Base-by-base conservation (phyloP, 2,329 filamentous ascomycete species). In the Blastomyces parvus region DNA sequence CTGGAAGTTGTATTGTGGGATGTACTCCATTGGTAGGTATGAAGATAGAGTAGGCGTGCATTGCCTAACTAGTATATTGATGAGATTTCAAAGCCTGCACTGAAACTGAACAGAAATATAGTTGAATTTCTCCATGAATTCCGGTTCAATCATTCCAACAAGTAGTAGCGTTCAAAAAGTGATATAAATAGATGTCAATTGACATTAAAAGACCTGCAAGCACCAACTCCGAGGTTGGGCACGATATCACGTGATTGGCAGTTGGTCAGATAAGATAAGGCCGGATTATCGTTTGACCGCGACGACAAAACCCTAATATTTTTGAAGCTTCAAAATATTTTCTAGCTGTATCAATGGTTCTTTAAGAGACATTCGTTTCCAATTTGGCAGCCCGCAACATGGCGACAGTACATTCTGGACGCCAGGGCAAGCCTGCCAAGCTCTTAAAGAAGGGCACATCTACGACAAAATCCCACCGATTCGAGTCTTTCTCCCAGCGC, bases 401-500 rank as follows among this genome's bases (percentile, higher is more conserved):
- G 78, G 76, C 77, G 65, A 72, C 75, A 63, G 83, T 83, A 70
- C 82, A 82, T 50, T 86, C 87, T 64, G 86, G 87, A 68, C 84
- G 85, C 72, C 88, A 89, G 72, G 79, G 82, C 70, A 88, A 89
- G 81, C 82, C 84, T 75, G 83, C 82, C 69, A 90, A 88, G 78
- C 82, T 80, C 60, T 71, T 82, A 67, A 91, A 89, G 73, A 83
- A 83, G 66, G 83, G 83, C 67, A 95, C 90, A 33, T 81, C 82
- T 60, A 89, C 91, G 69, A 86, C 88, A 66, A 92, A 90, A 73
- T 88, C 90, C 61, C 90, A 97, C 78, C 84, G 90, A 74, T 97
- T 91, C 85, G 89, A 97, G 78, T 88, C 90, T 66, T 97, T 97
- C 78, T 90, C 88, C 64, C 85, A 88, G 73, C 94, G 95, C 76